These are phyloP conservation scores for Inga leiocalycina DNA, from an alignment of 306 rosid species.

Conservation along the genomic window DNA sequence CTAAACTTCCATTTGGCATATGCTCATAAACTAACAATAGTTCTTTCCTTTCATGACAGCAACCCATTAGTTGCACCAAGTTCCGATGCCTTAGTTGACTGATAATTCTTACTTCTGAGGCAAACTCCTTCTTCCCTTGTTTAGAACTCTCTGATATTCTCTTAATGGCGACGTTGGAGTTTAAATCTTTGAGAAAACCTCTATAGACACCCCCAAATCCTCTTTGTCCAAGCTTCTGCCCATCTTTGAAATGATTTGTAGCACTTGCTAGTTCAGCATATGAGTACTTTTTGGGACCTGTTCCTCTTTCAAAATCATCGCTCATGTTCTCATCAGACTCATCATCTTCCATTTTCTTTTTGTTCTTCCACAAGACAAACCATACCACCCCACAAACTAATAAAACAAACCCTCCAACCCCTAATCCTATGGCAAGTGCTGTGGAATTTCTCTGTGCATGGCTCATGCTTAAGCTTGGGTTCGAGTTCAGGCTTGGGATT, in stretches of 20 bases:
- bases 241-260: neutral
- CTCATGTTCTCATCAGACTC: neutral
- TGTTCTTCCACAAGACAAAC: neutral
- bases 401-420: neutral
- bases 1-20: slow-evolving; percentile 36
- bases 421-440: neutral
- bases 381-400: neutral
- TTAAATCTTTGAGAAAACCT: neutral
- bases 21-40: neutral
- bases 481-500: neutral
- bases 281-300: neutral
- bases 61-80: neutral
- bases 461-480: too few relatives aligned
- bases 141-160: neutral
- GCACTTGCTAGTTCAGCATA: neutral
- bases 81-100: neutral
- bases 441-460: neutral
- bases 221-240: neutral
- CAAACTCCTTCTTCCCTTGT: neutral
- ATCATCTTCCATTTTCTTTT: neutral
- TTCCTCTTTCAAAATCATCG: neutral
- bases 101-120: neutral
- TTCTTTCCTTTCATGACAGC: neutral
- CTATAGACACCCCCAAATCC: neutral
- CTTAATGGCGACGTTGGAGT: neutral